Percentiles rank a stretch among this genome's conserved stretches.
Conservation (phyloP, 805 yeast species). For the Blastobotrys muscicola region DNA sequence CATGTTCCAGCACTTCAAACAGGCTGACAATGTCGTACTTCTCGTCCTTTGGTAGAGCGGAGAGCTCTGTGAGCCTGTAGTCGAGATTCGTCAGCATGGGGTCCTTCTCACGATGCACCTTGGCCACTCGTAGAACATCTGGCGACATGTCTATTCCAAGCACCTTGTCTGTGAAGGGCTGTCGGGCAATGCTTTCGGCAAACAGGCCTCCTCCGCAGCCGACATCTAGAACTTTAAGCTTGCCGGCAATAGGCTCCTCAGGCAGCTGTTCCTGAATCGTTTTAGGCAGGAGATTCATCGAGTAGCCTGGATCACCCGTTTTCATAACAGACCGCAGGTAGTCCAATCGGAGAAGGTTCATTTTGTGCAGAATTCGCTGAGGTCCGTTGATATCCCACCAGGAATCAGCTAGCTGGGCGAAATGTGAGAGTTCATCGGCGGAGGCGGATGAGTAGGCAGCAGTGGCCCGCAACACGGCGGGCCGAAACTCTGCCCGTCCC, state of each 20-base stretch:
- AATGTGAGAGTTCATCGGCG: constrained; percentile 64
- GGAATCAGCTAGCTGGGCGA: constrained; percentile 76
- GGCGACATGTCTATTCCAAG: constrained; percentile 78
- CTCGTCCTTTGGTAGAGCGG: constrained; percentile 37
- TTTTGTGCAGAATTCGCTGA: constrained; percentile 86
- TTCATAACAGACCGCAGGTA: constrained; percentile 60
- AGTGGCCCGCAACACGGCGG: not conserved
- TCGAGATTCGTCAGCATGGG: constrained; percentile 51
- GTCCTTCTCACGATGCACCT: constrained; percentile 54
- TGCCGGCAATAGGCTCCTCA: constrained; percentile 19
- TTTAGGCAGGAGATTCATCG: constrained; percentile 53
- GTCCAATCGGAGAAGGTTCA: constrained; percentile 86
- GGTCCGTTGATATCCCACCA: constrained; percentile 98
- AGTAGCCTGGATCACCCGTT: constrained; percentile 63
- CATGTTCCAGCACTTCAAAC: constrained; percentile 95
- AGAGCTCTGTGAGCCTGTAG: constrained; percentile 57
- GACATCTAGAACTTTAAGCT: constrained; percentile 61
- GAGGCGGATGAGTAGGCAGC: constrained; percentile 11
- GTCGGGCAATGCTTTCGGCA: constrained; percentile 76
- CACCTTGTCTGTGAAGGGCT: constrained; percentile 49
- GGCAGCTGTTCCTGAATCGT: constrained; percentile 11
- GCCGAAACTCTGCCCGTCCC: not conserved
- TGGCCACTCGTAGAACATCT: constrained; percentile 76
- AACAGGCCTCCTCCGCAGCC: constrained; percentile 99
- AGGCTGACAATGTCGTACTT: constrained; percentile 72